Base-by-base conservation (phyloP, 176 grass and related monocot genomes). In the Pharus latifolius region DNA sequence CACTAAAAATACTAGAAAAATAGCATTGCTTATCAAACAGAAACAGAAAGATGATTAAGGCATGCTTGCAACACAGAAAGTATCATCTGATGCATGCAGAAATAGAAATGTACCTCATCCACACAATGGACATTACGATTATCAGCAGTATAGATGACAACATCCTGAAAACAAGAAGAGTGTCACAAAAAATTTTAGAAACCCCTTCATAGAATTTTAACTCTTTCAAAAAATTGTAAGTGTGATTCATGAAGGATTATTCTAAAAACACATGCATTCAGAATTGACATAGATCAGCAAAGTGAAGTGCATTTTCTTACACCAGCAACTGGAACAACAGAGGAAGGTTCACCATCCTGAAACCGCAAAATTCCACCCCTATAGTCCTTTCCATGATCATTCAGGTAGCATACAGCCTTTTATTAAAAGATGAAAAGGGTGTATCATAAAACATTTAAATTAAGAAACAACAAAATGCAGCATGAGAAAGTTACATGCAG, bases 361-460 rank as follows among this genome's bases (percentile, higher is more conserved):
- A 97, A 97, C 46, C 77, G 86, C 78, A 97, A 76, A 31, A 88
- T 87, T 76, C 94, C 94, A 32, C 94, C 94, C 42, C 75, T 68
- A 40, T 87, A 93, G 72, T 97, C 86, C 38, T 85, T 90, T 56
- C 84, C 89, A 61, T 93, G 86, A 81, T 73, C 65, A 37, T 97
- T 97, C 57, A 97, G 69, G 76, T 97, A 97, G 50, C 89, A 97
- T 51, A 97, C 94, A 68, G 86, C 93, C 94, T 96, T 77, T 56
- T 51, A 50, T n/a, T 45, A 65, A 60, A 29, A 52, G 70, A 72
- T 58, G 58, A 38, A 38, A 71, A 35, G 23, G 18, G 47, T 53
- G 8, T 35, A 24, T 79, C 65, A 44, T 60, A 19, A 11, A 53
- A 60, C 43, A 76, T 33, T 34, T 68, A 20, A 82, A 51, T 76